A percentile compares a stretch with the other conserved stretches of the same genome.
Evolutionary conservation across 148 eudicot genomes (phyloP).

Genomic region (Amaranthus cruentus): DNA sequence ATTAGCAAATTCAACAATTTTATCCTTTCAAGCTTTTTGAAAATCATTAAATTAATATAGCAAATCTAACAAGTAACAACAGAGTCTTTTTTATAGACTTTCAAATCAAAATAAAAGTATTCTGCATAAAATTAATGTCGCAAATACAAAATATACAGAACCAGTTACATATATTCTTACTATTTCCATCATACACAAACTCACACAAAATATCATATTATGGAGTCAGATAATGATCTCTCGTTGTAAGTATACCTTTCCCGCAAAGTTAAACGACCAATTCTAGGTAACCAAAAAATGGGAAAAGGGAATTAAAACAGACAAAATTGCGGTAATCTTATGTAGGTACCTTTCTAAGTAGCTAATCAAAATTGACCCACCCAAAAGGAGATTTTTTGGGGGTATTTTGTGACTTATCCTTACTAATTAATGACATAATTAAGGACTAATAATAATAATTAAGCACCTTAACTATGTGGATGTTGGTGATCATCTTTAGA

Average conservation of each 20-base stretch:
- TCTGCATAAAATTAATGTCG: not conserved
- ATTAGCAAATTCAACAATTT: too few species aligned
- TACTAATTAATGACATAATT: not conserved
- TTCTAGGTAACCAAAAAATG: not conserved
- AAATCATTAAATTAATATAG: too few species aligned
- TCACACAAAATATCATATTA: not conserved
- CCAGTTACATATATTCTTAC: too few species aligned
- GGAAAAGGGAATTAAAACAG: not conserved
- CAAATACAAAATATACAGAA: too few species aligned
- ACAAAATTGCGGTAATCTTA: not conserved
- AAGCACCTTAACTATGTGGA: not conserved
- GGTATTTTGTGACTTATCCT: not conserved
- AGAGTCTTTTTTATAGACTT: too few species aligned
- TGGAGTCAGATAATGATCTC: not conserved
- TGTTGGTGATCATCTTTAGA: constrained; percentile 15
- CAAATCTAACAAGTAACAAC: too few species aligned
- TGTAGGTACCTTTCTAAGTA: constrained; percentile 2
- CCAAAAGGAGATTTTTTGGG: not conserved
- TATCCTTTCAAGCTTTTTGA: too few species aligned
- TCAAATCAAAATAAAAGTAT: too few species aligned
- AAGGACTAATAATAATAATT: not conserved
- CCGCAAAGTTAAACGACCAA: constrained; percentile 2
- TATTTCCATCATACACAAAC: not conserved
- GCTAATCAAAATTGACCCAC: not conserved
- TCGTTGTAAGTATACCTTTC: constrained; percentile 5